Evolutionary conservation across 225 moss, liverwort and hornwort species (phyloP).

Genomic region (Polytrichum formosum): DNA sequence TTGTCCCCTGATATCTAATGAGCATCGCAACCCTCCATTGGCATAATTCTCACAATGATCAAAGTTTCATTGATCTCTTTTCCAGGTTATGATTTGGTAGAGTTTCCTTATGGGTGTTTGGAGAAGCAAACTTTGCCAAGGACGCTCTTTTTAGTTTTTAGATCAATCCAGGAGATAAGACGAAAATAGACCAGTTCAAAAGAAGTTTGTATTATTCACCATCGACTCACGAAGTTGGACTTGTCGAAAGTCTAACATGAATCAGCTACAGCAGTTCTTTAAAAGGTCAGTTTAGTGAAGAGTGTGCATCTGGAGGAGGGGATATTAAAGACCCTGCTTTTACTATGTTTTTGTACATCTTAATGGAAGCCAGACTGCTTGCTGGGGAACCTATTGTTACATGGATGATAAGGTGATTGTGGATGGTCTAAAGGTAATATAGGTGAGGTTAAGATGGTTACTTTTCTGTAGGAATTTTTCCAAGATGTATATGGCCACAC

Average conservation of each 20-base stretch:
- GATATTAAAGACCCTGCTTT: too few relatives aligned
- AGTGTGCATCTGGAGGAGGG: too few relatives aligned
- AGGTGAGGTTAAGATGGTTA: too few relatives aligned
- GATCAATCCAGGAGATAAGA: neutral
- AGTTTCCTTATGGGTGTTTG: neutral
- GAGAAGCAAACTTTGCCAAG: neutral
- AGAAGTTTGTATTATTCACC: conserved; percentile 5
- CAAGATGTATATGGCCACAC: too few relatives aligned
- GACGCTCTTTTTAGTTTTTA: neutral
- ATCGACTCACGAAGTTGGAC: neutral
- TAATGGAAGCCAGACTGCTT: too few relatives aligned
- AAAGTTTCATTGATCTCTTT: conserved; percentile 3
- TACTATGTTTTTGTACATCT: too few relatives aligned
- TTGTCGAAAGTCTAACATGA: conserved; percentile 1
- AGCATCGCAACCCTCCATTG: neutral
- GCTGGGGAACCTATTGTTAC: too few relatives aligned
- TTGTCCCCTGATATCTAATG: neutral
- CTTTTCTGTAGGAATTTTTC: too few relatives aligned
- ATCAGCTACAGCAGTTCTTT: conserved; percentile 4
- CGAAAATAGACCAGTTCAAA: neutral
- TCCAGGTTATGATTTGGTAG: conserved; percentile 3
- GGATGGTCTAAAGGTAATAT: too few relatives aligned
- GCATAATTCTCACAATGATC: neutral
- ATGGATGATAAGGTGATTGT: too few relatives aligned
- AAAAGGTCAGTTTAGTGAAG: conserved; percentile 1